Percentiles rank a stretch among this genome's conserved stretches.
Conservation (phyloP, 352 stramenopile species). For the Phytophthora niederhauseri region DNA sequence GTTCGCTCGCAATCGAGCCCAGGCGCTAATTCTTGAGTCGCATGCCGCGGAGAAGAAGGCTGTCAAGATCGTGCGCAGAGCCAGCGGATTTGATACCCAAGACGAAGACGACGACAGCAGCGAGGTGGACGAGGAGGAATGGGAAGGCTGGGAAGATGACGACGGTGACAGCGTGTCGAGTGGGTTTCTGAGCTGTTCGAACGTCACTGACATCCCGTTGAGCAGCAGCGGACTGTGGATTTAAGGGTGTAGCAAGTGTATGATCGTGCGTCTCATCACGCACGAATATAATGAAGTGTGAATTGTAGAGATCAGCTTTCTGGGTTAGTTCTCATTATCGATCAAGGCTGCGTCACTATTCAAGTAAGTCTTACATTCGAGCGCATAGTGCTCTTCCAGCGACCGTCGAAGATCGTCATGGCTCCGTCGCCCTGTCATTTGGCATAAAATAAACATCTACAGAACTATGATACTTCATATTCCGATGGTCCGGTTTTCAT, state of each 20-base stretch:
- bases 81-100: constrained; percentile 26
- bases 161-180: constrained; percentile 48
- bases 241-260: constrained; percentile 12
- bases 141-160: constrained; percentile 26
- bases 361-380: too few species aligned
- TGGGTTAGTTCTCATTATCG: too few species aligned
- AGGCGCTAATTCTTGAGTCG: constrained; percentile 40
- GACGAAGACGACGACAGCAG: constrained; percentile 26
- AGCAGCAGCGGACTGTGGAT: constrained; percentile 58
- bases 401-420: too few species aligned
- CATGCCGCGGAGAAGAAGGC: constrained; percentile 58
- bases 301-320: constrained; percentile 3
- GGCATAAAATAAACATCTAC: too few species aligned
- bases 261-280: not conserved
- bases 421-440: too few species aligned
- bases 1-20: constrained; percentile 62
- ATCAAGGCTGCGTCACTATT: not conserved
- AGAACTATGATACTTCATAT: not conserved
- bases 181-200: constrained; percentile 70
- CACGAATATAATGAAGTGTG: constrained; percentile 12
- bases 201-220: constrained; percentile 33
- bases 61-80: constrained; percentile 41
- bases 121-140: constrained; percentile 20
- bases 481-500: constrained; percentile 7
- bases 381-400: too few species aligned